A percentile compares a stretch with the other conserved stretches of the same genome.
Conservation (phyloP, 2,329 filamentous ascomycete species). For the Phialemoniopsis sp. region DNA sequence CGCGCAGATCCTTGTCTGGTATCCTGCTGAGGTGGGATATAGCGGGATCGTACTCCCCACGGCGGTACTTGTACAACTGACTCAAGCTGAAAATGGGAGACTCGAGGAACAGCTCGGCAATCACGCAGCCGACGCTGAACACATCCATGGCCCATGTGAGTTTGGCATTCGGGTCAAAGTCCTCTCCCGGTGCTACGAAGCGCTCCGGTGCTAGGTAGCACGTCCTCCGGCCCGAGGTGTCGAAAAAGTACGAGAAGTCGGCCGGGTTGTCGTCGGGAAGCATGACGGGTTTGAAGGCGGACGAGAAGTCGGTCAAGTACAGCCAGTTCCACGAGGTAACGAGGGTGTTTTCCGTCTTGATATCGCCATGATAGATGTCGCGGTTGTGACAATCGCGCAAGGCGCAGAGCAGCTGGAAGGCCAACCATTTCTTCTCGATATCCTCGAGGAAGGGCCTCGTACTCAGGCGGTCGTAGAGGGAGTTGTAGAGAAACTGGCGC, state of each 20-base stretch:
- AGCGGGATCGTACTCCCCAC: conserved; percentile 86
- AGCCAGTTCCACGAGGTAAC: conserved; percentile 99
- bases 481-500: conserved; percentile 93
- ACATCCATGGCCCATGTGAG: conserved; percentile 95
- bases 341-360: conserved; percentile 95
- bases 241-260: conserved; percentile 97
- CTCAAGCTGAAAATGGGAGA: conserved; percentile 96
- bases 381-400: conserved; percentile 86
- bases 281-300: conserved; percentile 89
- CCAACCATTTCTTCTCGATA: conserved; percentile 98
- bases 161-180: conserved; percentile 55
- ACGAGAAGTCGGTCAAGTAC: conserved; percentile 95
- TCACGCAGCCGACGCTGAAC: conserved; percentile 94
- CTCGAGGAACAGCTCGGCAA: conserved; percentile 93
- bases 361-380: conserved; percentile 93
- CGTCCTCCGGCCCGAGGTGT: conserved; percentile 83
- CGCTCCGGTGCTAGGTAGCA: conserved; percentile 95
- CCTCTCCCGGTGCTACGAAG: conserved; percentile 70
- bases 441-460: conserved; percentile 95
- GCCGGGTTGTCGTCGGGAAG: conserved; percentile 95
- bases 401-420: conserved; percentile 90
- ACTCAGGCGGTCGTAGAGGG: conserved; percentile 93
- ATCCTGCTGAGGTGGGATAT: conserved; percentile 80
- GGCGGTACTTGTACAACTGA: conserved; percentile 90
- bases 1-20: conserved; percentile 78